Conservation (phyloP, 768 basidiomycete genomes). For the Coprinopsis cinerea region DNA sequence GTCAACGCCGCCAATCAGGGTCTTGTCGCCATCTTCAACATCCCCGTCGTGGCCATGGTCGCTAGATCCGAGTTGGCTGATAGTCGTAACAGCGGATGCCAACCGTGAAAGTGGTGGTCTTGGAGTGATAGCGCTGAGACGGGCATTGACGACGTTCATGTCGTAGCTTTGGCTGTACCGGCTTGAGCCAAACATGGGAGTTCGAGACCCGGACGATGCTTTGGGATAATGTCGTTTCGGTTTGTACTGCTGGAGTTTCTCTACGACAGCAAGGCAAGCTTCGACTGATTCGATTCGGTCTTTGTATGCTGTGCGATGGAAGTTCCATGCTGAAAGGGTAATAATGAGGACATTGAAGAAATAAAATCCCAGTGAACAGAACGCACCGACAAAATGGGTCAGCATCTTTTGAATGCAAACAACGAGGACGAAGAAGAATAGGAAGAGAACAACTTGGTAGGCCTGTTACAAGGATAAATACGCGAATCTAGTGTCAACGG, state of each 20-base stretch:
- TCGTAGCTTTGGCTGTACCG: neutral
- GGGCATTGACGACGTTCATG: neutral
- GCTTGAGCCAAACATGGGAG: constrained; percentile 29
- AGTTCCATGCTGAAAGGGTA: constrained; percentile 48
- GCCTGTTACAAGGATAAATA: constrained; percentile 27
- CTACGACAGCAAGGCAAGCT: constrained; percentile 51
- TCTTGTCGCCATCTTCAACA: constrained; percentile 15
- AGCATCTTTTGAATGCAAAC: constrained; percentile 61
- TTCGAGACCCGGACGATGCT: constrained; percentile 32
- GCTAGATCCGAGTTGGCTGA: constrained; percentile 13
- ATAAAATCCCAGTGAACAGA: neutral
- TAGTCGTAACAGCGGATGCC: constrained; percentile 22
- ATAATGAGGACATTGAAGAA: neutral
- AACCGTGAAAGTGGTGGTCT: constrained; percentile 11
- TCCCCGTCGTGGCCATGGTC: constrained; percentile 16
- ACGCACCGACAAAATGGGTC: constrained; percentile 53
- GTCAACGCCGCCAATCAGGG: constrained; percentile 13
- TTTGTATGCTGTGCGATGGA: constrained; percentile 72
- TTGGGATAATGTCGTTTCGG: constrained; percentile 32
- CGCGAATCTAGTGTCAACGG: neutral
- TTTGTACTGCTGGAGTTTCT: constrained; percentile 60
- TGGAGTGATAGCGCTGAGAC: constrained; percentile 10
- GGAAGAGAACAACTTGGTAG: constrained; percentile 60
- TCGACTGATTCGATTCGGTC: constrained; percentile 62
- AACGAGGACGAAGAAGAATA: constrained; percentile 71